Evolutionary conservation across 129 eudicot genomes (phyloP), one percentile per base, ranked within the genome.

Genomic region (carrot (Daucus carota)): DNA sequence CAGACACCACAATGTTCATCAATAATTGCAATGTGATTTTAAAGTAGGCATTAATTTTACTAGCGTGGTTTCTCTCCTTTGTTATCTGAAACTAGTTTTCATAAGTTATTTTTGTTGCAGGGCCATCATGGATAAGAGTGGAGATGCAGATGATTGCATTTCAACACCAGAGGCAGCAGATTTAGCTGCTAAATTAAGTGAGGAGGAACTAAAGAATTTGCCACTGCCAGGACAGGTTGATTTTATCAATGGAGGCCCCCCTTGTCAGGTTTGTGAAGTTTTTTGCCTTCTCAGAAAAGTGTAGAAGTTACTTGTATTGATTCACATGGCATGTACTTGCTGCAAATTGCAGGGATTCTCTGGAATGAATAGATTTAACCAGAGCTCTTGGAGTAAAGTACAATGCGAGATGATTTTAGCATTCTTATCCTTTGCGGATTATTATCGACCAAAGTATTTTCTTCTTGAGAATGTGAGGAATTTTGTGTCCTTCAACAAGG

Each of bases 341-440:
- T 29, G 70, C 38, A 29, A 76, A 44, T 78, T 86, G 76, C 80
- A 89, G 96, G 96, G 96, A 32, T 89, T 89, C 59, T 89, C 96
- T 18, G 91, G 96, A 52, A 85, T 89, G 91, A 89, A 89, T 67
- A 85, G 91, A 69, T 85, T 87, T 66, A 89, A 85, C 70, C 85
- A 81, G 47, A 85, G 91, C 73, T 78, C 87, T 29, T 89, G 96
- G 96, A 89, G 91, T 77, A 89, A 89, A 62, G 96, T 89, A 48
- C 95, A 89, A 32, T 89, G 95, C 66, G 95, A 89, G 80, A 89
- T 89, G 95, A 89, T 89, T 63, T 78, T 87, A 41, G 89, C 87
- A 63, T 89, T 82, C 81, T 73, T 86, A 41, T 86, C 95, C 24
- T 89, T 89, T 77, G 95, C 87, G 67, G 95, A 89, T 62, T 84